phyloP scores from a whole-genome alignment of 257 asterid species.

The Linderniella brevidens region DNA sequence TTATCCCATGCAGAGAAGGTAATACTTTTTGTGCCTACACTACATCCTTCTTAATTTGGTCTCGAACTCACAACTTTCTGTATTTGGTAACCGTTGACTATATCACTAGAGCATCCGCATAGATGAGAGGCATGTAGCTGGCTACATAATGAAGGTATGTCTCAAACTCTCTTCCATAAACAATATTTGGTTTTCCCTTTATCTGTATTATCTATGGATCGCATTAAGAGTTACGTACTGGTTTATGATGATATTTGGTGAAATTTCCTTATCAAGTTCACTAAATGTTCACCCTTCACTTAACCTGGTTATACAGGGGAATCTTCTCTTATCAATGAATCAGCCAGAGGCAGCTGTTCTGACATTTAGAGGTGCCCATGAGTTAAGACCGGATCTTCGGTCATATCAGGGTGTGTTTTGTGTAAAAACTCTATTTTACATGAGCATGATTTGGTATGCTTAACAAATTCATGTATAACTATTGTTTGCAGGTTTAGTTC shows the following conservation, averaged over 20 bases:
- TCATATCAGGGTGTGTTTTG: constrained; percentile 70
- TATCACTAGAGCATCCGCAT: constrained; percentile 87
- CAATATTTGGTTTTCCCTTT: not conserved
- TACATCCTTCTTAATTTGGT: constrained; percentile 1
- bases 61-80: constrained; percentile 7
- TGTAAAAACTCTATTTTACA: constrained; percentile 1
- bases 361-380: constrained; percentile 85
- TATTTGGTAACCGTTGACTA: constrained; percentile 16
- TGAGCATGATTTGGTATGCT: constrained; percentile 5
- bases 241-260: not conserved
- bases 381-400: constrained; percentile 92
- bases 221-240: constrained; percentile 1
- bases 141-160: constrained; percentile 80
- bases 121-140: constrained; percentile 89
- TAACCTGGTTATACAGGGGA: constrained; percentile 49
- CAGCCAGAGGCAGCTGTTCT: constrained; percentile 81
- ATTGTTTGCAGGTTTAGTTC: constrained; percentile 62
- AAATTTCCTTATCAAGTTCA: constrained; percentile 1
- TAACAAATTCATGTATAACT: not conserved
- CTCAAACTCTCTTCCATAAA: not conserved
- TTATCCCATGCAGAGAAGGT: constrained; percentile 87
- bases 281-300: not conserved
- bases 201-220: not conserved
- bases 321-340: constrained; percentile 67
- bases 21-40: constrained; percentile 8